These are phyloP conservation scores for Euclidium syriacum DNA, from an alignment of 345 rosid genomes.

Conservation along the genomic window DNA sequence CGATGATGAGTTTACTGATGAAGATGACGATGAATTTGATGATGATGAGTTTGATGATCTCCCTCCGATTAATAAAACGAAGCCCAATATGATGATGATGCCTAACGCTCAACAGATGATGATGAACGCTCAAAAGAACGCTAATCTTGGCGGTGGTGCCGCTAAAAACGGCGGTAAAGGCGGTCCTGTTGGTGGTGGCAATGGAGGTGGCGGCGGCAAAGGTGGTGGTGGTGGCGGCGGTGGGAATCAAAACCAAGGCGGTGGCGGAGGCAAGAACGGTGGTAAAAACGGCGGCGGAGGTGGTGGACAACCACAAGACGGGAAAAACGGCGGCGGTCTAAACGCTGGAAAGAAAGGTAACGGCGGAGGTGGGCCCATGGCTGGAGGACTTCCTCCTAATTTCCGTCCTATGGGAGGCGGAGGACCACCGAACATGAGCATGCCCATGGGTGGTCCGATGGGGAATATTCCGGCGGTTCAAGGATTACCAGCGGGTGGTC, in stretches of 20 bases:
- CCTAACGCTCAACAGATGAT: constrained; percentile 35
- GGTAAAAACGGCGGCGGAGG: constrained; percentile 39
- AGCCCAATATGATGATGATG: constrained; percentile 35
- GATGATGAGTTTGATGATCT: constrained; percentile 51
- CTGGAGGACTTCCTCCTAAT: constrained; percentile 16
- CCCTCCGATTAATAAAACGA: constrained; percentile 40
- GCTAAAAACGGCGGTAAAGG: constrained; percentile 43
- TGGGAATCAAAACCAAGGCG: constrained; percentile 36
- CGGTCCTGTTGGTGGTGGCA: not conserved
- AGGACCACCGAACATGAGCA: constrained; percentile 41
- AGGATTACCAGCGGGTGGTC: constrained; percentile 65
- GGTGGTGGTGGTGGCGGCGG: constrained; percentile 31
- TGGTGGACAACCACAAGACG: too few relatives aligned
- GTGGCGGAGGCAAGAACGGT: constrained; percentile 33
- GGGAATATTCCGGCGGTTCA: constrained; percentile 59
- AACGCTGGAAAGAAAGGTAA: constrained; percentile 24
- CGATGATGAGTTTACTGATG: constrained; percentile 39
- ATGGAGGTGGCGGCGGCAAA: constrained; percentile 37
- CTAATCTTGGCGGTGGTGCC: constrained; percentile 30
- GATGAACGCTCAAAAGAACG: constrained; percentile 49
- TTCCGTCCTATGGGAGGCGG: constrained; percentile 33
- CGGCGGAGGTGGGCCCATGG: constrained; percentile 23
- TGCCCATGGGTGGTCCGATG: constrained; percentile 37
- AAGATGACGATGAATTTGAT: constrained; percentile 31
- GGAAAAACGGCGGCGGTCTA: constrained; percentile 23